phyloP scores from a whole-genome alignment of 2,329 filamentous ascomycete species.

The Verticillium tricorpus region DNA sequence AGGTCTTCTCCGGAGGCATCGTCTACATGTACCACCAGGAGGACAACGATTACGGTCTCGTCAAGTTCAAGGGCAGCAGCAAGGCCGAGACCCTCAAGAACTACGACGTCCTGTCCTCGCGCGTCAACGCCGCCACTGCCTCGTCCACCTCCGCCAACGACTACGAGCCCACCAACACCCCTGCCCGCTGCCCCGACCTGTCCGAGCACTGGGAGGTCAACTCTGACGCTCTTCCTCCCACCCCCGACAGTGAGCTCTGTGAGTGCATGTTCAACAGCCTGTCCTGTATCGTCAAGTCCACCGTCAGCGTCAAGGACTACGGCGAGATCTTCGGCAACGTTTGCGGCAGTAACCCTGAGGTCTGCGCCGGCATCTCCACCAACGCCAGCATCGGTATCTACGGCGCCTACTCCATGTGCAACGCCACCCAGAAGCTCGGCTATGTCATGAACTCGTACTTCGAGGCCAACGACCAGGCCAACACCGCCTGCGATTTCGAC shows the following conservation, averaged over 20 bases:
- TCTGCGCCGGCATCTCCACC: slow-evolving; percentile 64
- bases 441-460: slow-evolving; percentile 75
- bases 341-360: slow-evolving; percentile 53
- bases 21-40: slow-evolving; percentile 99
- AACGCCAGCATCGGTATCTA: slow-evolving; percentile 66
- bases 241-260: slow-evolving; percentile 75
- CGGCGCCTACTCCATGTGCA: slow-evolving; percentile 77
- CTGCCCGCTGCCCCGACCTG: slow-evolving; percentile 66
- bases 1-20: slow-evolving; percentile 90
- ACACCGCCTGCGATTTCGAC: slow-evolving; percentile 65
- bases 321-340: slow-evolving; percentile 69
- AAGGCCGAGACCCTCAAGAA: slow-evolving; percentile 65
- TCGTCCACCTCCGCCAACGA: slow-evolving; percentile 57
- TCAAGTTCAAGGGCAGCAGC: slow-evolving; percentile 50
- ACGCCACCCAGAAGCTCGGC: slow-evolving; percentile 63
- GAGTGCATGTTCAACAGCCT: slow-evolving; percentile 77
- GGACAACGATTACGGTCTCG: slow-evolving; percentile 81
- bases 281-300: slow-evolving; percentile 61
- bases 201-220: slow-evolving; percentile 63
- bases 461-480: slow-evolving; percentile 45
- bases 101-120: slow-evolving; percentile 66
- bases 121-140: slow-evolving; percentile 65
- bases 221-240: slow-evolving; percentile 68
- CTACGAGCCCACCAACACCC: slow-evolving; percentile 72
- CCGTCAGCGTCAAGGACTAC: slow-evolving; percentile 54